Evolutionary conservation across 371 early-diverging fungal species (phyloP).

Genomic region (Rhizopus delemar): DNA sequence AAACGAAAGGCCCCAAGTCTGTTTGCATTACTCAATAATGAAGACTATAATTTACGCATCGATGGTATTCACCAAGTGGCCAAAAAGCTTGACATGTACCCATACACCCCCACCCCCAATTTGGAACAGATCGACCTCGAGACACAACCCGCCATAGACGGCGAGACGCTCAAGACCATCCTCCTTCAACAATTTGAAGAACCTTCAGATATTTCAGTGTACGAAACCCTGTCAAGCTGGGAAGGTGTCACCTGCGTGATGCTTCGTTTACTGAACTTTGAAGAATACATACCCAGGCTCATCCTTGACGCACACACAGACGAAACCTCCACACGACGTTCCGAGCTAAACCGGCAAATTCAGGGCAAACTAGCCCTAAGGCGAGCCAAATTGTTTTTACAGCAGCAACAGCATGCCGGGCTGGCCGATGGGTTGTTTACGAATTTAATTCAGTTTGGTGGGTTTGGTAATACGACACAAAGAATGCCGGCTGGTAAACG

Average conservation of each 20-base stretch:
- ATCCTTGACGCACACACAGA: conserved; percentile 41
- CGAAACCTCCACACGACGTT: conserved; percentile 18
- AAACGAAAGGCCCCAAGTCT: conserved; percentile 34
- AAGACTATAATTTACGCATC: conserved; percentile 29
- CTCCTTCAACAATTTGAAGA: conserved; percentile 33
- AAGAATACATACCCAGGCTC: conserved; percentile 37
- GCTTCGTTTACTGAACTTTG: conserved; percentile 39
- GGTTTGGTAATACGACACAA: conserved; percentile 19
- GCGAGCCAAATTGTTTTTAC: conserved; percentile 32
- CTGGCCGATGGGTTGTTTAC: conserved; percentile 31
- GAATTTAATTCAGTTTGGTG: conserved; percentile 26
- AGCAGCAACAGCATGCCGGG: conserved; percentile 24
- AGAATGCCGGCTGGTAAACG: conserved; percentile 15
- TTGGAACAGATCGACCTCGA: conserved; percentile 32
- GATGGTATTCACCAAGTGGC: conserved; percentile 38
- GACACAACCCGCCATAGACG: conserved; percentile 28
- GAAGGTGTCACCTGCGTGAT: conserved; percentile 36
- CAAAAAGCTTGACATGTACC: conserved; percentile 30
- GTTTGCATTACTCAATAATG: conserved; percentile 33
- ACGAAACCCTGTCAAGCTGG: conserved; percentile 39
- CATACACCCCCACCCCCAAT: conserved; percentile 20
- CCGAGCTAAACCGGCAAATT: conserved; percentile 28
- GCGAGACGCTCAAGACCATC: conserved; percentile 28
- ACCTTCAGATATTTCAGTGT: conserved; percentile 19
- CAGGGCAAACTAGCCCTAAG: conserved; percentile 29